These are phyloP conservation scores for Candida taoyuanica DNA, from an alignment of 805 yeast genomes.

Conservation along the genomic window DNA sequence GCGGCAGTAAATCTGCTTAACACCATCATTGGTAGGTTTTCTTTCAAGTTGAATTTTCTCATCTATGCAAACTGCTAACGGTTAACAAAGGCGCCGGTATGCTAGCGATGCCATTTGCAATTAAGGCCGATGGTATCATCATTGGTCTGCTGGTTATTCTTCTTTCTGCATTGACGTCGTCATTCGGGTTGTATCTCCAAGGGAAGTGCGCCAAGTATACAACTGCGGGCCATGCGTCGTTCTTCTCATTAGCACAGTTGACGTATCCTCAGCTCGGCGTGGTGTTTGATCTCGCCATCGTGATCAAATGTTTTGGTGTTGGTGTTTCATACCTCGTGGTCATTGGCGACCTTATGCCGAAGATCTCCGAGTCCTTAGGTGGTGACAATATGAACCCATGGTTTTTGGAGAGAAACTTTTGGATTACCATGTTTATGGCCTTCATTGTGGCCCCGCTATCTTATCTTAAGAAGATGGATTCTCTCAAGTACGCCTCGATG, in stretches of 20 bases:
- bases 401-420: slow-evolving; percentile 44
- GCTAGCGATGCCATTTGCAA: slow-evolving; percentile 67
- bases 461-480: slow-evolving; percentile 69
- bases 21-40: slow-evolving; percentile 41
- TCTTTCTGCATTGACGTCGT: slow-evolving; percentile 63
- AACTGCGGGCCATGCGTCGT: slow-evolving; percentile 53
- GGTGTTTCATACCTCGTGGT: slow-evolving; percentile 63
- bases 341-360: slow-evolving; percentile 69
- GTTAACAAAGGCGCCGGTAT: slow-evolving; percentile 58
- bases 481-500: slow-evolving; percentile 80
- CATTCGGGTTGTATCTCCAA: slow-evolving; percentile 62
- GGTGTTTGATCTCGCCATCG: slow-evolving; percentile 62
- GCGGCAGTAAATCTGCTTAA: slow-evolving; percentile 50
- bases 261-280: slow-evolving; percentile 59
- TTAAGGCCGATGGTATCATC: slow-evolving; percentile 59
- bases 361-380: slow-evolving; percentile 37
- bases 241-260: slow-evolving; percentile 55
- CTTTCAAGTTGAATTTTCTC: slow-evolving; percentile 3
- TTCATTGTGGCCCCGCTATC: slow-evolving; percentile 48
- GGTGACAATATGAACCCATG: slow-evolving; percentile 18
- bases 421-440: slow-evolving; percentile 57
- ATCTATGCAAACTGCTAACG: too few species aligned
- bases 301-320: slow-evolving; percentile 68
- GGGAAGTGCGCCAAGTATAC: slow-evolving; percentile 52
- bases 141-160: slow-evolving; percentile 54